A percentile compares a stretch with the other conserved stretches of the same genome.
Conservation (phyloP, 2,329 filamentous ascomycete species). For the Emergomyces orientalis region DNA sequence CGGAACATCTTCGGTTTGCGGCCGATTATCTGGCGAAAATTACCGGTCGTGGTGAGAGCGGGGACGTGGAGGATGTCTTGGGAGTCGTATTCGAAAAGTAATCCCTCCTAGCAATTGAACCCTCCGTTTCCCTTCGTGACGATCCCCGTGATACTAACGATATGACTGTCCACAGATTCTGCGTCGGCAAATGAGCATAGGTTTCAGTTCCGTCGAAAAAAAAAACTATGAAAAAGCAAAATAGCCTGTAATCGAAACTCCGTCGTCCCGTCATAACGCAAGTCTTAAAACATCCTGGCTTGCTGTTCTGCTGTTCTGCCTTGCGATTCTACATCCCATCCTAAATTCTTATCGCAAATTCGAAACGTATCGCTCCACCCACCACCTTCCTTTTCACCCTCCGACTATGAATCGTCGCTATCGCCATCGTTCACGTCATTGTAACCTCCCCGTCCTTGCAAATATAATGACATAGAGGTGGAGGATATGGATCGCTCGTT, state of each 20-base stretch:
- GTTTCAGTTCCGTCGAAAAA: slow-evolving; percentile 1
- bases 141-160: slow-evolving; percentile 10
- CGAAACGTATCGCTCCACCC: not conserved
- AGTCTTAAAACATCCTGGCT: not conserved
- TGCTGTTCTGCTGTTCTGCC: not conserved
- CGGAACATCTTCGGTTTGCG: slow-evolving; percentile 75
- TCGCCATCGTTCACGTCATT: slow-evolving; percentile 21
- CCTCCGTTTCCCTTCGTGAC: slow-evolving; percentile 4
- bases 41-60: slow-evolving; percentile 72
- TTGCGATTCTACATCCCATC: not conserved
- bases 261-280: slow-evolving; percentile 3
- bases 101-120: slow-evolving; percentile 30
- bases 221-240: slow-evolving; percentile 1
- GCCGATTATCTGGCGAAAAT: slow-evolving; percentile 74
- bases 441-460: slow-evolving; percentile 28
- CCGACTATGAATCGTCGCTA: slow-evolving; percentile 14
- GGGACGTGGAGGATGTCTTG: slow-evolving; percentile 90
- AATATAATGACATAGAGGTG: slow-evolving; percentile 9
- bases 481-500: slow-evolving; percentile 10
- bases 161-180: slow-evolving; percentile 39
- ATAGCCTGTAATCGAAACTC: not conserved
- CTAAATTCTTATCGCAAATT: not conserved
- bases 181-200: slow-evolving; percentile 43
- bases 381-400: not conserved
- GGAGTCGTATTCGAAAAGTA: slow-evolving; percentile 98